Conservation (phyloP, 2,329 filamentous ascomycete species). For the Incumbomyces lentus region DNA sequence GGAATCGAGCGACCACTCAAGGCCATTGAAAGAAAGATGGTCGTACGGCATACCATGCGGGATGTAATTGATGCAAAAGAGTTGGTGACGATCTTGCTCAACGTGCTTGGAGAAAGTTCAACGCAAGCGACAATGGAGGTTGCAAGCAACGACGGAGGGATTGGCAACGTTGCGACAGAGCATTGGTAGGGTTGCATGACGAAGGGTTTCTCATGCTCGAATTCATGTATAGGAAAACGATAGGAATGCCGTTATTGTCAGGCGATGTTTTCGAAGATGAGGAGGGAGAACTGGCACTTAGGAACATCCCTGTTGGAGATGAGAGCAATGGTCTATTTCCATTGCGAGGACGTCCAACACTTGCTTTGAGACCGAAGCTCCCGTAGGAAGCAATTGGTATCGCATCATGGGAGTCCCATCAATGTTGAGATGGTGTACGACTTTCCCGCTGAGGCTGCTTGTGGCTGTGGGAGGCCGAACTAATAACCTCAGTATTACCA, state of each 20-base stretch:
- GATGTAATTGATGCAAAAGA: not conserved
- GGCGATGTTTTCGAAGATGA: no score
- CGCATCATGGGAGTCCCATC: no score
- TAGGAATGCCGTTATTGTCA: not conserved
- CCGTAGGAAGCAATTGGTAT: no score
- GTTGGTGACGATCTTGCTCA: not conserved
- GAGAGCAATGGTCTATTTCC: no score
- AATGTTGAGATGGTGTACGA: no score
- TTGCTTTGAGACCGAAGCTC: no score
- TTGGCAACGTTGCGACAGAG: not conserved
- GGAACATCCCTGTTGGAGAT: no score
- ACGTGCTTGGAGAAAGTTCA: not conserved
- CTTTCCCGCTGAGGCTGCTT: no score
- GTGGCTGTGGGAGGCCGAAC: no score
- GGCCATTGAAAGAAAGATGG: not conserved
- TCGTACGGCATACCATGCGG: not conserved
- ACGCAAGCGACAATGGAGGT: not conserved
- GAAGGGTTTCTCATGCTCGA: not conserved
- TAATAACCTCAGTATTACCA: no score
- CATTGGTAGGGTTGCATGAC: not conserved
- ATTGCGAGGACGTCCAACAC: no score
- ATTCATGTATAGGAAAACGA: not conserved
- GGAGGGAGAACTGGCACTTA: no score
- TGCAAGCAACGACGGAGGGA: not conserved
- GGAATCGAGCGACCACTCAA: constrained; percentile 3